These are phyloP conservation scores for Fistulinella prunicolor DNA, from an alignment of 768 basidiomycete genomes.

Conservation along the genomic window DNA sequence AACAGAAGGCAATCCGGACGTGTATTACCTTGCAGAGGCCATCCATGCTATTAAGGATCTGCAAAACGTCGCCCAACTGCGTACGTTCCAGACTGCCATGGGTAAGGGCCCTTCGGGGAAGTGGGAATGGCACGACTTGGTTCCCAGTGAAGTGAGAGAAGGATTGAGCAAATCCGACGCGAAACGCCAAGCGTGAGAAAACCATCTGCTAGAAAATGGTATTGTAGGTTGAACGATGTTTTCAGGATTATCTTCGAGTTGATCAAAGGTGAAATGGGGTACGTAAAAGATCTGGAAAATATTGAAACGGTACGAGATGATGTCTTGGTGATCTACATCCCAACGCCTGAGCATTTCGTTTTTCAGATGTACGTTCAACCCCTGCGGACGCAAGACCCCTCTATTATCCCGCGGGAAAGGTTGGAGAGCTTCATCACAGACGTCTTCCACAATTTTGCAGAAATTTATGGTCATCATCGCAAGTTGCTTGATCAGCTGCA, in stretches of 20 bases:
- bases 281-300: conserved; percentile 87
- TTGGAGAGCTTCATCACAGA: conserved; percentile 78
- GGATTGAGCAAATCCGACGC: conserved; percentile 67
- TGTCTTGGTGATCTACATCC: conserved; percentile 16
- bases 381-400: conserved; percentile 66
- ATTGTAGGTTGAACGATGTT: not conserved
- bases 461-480: conserved; percentile 72
- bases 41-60: conserved; percentile 81
- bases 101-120: conserved; percentile 75
- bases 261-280: conserved; percentile 94
- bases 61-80: conserved; percentile 75
- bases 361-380: conserved; percentile 78
- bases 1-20: conserved; percentile 73
- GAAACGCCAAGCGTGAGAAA: conserved; percentile 78
- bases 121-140: conserved; percentile 90
- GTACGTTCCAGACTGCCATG: conserved; percentile 90
- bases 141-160: conserved; percentile 61
- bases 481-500: conserved; percentile 77
- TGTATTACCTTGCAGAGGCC: conserved; percentile 79
- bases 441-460: conserved; percentile 85
- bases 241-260: conserved; percentile 86
- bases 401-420: conserved; percentile 70
- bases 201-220: not conserved
- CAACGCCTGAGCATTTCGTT: conserved; percentile 2
- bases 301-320: conserved; percentile 58